phyloP scores from a whole-genome alignment of 1,284 basidiomycete species.

The Puccinia horiana region DNA sequence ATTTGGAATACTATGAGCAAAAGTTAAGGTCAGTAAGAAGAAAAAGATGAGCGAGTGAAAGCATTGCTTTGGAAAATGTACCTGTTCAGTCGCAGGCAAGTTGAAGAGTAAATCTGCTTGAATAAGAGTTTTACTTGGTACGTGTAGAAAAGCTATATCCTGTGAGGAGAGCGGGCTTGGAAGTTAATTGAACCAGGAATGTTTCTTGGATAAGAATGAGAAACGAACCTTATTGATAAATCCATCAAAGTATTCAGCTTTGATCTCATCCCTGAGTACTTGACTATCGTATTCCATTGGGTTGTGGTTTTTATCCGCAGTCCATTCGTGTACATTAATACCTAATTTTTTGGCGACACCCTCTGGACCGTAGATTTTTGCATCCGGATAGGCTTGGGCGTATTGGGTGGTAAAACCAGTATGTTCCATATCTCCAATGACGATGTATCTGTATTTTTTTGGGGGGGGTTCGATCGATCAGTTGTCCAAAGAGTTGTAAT shows the following conservation, averaged over 20 bases:
- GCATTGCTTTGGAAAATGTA: no score
- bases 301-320: conserved; percentile 26
- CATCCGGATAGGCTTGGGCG: conserved; percentile 52
- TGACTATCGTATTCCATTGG: conserved; percentile 45
- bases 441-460: conserved; percentile 59
- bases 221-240: conserved; percentile 52
- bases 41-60: not conserved
- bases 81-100: conserved; percentile 81
- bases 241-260: conserved; percentile 52
- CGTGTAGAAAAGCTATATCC: conserved; percentile 86
- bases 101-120: conserved; percentile 89
- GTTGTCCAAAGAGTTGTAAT: not conserved
- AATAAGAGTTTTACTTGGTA: conserved; percentile 74
- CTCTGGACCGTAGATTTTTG: conserved; percentile 52
- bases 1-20: conserved; percentile 61
- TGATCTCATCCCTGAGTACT: conserved; percentile 50
- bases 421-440: conserved; percentile 62
- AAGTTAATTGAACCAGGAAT: not conserved
- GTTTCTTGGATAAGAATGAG: conserved; percentile 1
- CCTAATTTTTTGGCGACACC: conserved; percentile 44
- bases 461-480: not conserved
- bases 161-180: conserved; percentile 57
- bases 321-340: conserved; percentile 50
- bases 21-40: not conserved
- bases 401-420: conserved; percentile 59